These are phyloP conservation scores for Rhynchospora breviuscula DNA, from an alignment of 176 grass and related monocot genomes.

Conservation along the genomic window DNA sequence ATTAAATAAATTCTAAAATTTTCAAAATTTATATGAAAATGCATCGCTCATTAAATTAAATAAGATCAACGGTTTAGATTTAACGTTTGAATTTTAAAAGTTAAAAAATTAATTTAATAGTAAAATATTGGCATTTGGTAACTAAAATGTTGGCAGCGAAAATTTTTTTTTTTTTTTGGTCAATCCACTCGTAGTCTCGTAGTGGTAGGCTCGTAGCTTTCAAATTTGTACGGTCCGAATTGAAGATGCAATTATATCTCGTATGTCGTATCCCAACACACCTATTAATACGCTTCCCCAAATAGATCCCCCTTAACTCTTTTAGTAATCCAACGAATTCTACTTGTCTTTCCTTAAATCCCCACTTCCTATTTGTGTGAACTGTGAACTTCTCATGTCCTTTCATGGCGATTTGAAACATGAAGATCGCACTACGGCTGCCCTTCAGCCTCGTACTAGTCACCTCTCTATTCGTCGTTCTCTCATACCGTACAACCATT, in stretches of 20 bases:
- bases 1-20: too few relatives aligned
- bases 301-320: not conserved
- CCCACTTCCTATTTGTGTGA: not conserved
- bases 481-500: conserved; percentile 25
- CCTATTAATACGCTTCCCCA: not conserved
- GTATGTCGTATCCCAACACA: not conserved
- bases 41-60: too few relatives aligned
- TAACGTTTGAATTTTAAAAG: too few relatives aligned
- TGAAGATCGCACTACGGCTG: conserved; percentile 38
- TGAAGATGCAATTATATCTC: not conserved
- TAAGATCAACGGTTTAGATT: too few relatives aligned
- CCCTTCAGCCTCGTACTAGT: conserved; percentile 32
- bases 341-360: not conserved
- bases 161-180: too few relatives aligned
- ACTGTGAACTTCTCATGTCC: not conserved
- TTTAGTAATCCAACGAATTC: not conserved
- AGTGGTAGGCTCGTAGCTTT: too few relatives aligned
- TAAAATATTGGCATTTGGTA: too few relatives aligned
- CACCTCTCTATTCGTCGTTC: conserved; percentile 19
- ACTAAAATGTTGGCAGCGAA: too few relatives aligned
- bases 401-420: conserved; percentile 19
- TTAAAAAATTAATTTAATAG: too few relatives aligned
- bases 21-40: too few relatives aligned
- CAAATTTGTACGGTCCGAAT: not conserved
- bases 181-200: too few relatives aligned